These are phyloP conservation scores for Colletotrichum incanum DNA, from an alignment of 2,329 filamentous ascomycete genomes.

Conservation along the genomic window DNA sequence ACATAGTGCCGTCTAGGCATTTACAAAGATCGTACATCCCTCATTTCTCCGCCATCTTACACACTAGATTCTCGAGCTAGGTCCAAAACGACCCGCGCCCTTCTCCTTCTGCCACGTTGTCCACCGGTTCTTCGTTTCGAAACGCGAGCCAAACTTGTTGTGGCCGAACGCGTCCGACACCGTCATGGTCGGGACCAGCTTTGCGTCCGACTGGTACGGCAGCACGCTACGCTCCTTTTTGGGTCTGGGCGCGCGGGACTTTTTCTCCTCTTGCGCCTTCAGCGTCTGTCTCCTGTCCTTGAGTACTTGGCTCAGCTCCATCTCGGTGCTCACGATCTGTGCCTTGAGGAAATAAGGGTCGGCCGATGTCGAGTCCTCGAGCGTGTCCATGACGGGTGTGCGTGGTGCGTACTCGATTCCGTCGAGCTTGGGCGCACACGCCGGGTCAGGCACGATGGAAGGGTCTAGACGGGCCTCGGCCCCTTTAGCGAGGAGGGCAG, in stretches of 20 bases:
- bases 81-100: constrained; percentile 34
- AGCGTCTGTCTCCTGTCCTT: constrained; percentile 67
- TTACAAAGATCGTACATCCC: constrained; percentile 23
- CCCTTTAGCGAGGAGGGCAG: constrained; percentile 82
- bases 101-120: constrained; percentile 42
- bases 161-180: constrained; percentile 54
- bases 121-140: constrained; percentile 37
- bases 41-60: neutral
- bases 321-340: constrained; percentile 83
- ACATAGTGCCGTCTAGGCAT: constrained; percentile 20
- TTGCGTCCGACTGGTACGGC: constrained; percentile 55
- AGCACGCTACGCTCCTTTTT: constrained; percentile 47
- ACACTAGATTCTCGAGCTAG: constrained; percentile 43
- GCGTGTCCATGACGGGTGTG: constrained; percentile 82
- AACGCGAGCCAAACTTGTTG: constrained; percentile 35
- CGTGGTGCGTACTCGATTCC: constrained; percentile 79
- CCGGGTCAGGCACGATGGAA: constrained; percentile 68
- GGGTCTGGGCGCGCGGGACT: constrained; percentile 19
- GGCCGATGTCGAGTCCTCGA: constrained; percentile 65
- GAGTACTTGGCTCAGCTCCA: constrained; percentile 82
- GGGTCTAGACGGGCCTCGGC: constrained; percentile 78
- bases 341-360: constrained; percentile 81
- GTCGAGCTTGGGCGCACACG: constrained; percentile 70
- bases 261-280: constrained; percentile 46
- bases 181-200: constrained; percentile 54